Percentiles rank a stretch among this genome's conserved stretches.
Conservation (phyloP, 2,329 filamentous ascomycete species). For the Diaporthe aspalathi region DNA sequence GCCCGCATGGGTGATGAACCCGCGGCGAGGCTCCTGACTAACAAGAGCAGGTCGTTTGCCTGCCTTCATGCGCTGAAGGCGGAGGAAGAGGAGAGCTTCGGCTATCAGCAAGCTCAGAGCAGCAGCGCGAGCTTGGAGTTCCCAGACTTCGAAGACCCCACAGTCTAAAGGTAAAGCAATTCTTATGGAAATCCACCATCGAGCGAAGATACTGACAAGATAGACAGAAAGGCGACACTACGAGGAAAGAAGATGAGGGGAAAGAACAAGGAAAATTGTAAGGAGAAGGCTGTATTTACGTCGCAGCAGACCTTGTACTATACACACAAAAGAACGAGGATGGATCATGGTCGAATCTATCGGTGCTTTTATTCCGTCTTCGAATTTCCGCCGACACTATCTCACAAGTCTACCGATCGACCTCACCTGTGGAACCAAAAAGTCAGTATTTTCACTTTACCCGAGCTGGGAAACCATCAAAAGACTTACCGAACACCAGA, state of each 20-base stretch:
- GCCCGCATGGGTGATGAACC: constrained; percentile 8
- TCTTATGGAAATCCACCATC: neutral
- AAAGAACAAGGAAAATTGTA: constrained; percentile 11
- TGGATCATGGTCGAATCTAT: constrained; percentile 28
- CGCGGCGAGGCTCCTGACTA: neutral
- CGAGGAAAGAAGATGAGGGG: neutral
- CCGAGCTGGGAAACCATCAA: neutral
- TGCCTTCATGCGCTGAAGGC: constrained; percentile 4
- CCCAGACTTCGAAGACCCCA: neutral
- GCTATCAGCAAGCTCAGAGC: neutral
- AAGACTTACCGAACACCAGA: constrained; percentile 82
- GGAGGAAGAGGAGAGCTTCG: neutral
- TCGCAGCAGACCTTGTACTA: constrained; percentile 7
- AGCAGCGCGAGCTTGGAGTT: neutral
- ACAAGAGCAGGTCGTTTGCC: constrained; percentile 29
- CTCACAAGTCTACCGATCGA: constrained; percentile 65
- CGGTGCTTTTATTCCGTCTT: constrained; percentile 43
- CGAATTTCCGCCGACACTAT: constrained; percentile 35
- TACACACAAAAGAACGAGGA: constrained; percentile 33
- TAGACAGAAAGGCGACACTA: neutral
- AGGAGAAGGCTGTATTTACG: constrained; percentile 33
- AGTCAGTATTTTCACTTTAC: constrained; percentile 48
- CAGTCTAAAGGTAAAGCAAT: neutral
- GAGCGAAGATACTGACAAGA: neutral
- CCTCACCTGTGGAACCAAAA: constrained; percentile 61